Percentiles rank a stretch among this genome's conserved stretches.
These are phyloP conservation scores for Cronartium quercuum DNA, from an alignment of 1,284 basidiomycete species.

Conservation along the genomic window DNA sequence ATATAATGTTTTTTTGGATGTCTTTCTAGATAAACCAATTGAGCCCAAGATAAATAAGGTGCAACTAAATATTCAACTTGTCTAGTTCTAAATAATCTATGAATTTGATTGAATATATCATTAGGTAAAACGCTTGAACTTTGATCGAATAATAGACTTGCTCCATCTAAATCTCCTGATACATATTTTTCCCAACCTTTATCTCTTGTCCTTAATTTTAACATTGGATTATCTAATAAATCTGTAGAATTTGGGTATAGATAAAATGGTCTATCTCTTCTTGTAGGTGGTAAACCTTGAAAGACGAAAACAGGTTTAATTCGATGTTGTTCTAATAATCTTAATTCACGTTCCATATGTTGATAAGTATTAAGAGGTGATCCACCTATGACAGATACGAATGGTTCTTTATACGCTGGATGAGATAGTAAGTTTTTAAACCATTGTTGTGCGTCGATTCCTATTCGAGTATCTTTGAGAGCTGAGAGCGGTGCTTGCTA, in stretches of 20 bases:
- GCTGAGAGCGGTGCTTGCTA: slow-evolving; percentile 74
- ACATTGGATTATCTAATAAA: slow-evolving; percentile 29
- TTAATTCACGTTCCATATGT: slow-evolving; percentile 85
- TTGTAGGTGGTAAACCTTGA: slow-evolving; percentile 62
- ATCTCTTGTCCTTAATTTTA: slow-evolving; percentile 38
- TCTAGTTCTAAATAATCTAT: slow-evolving; percentile 86
- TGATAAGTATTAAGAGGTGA: slow-evolving; percentile 55
- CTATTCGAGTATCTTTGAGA: slow-evolving; percentile 84
- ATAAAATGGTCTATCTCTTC: slow-evolving; percentile 38
- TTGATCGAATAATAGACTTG: slow-evolving; percentile 31
- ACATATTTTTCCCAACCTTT: slow-evolving; percentile 39
- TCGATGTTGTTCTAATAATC: slow-evolving; percentile 75
- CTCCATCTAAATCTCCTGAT: slow-evolving; percentile 38
- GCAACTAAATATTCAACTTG: slow-evolving; percentile 95
- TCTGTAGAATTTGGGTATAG: slow-evolving; percentile 34
- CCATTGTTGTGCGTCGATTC: slow-evolving; percentile 93
- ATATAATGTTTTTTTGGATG: slow-evolving; percentile 82
- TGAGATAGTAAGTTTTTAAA: slow-evolving; percentile 70
- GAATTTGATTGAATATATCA: slow-evolving; percentile 85
- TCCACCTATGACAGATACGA: slow-evolving; percentile 88
- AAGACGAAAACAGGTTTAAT: slow-evolving; percentile 99
- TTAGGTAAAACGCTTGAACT: slow-evolving; percentile 28
- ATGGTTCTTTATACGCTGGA: slow-evolving; percentile 70
- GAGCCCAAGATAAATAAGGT: slow-evolving; percentile 87
- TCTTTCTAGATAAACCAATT: slow-evolving; percentile 89